These are phyloP conservation scores for Didymella keratinophila DNA, from an alignment of 2,329 filamentous ascomycete genomes.

Conservation along the genomic window DNA sequence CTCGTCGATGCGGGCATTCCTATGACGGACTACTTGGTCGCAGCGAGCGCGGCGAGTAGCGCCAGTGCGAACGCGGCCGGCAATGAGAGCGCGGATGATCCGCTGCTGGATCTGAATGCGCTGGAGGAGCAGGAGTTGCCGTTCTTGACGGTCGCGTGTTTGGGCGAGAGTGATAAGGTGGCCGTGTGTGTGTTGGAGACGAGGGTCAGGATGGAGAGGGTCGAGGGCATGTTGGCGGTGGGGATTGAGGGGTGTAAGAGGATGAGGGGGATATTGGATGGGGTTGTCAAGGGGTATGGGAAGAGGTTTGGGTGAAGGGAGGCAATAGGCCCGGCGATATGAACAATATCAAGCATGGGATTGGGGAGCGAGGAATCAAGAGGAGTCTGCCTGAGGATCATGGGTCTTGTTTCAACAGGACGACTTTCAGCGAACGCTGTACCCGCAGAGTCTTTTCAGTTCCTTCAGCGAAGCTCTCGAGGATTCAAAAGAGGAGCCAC, in stretches of 20 bases:
- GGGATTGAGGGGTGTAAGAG: constrained; percentile 91
- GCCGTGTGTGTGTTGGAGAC: constrained; percentile 86
- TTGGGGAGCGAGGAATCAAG: too few relatives aligned
- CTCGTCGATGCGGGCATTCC: constrained; percentile 94
- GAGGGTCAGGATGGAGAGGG: constrained; percentile 77
- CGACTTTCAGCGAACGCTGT: too few relatives aligned
- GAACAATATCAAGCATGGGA: too few relatives aligned
- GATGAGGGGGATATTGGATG: constrained; percentile 81
- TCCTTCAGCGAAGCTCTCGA: too few relatives aligned
- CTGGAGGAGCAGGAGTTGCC: constrained; percentile 89
- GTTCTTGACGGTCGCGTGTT: constrained; percentile 83
- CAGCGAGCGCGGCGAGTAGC: constrained; percentile 83
- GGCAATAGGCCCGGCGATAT: too few relatives aligned
- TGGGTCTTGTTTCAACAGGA: too few relatives aligned
- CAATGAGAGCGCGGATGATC: constrained; percentile 75
- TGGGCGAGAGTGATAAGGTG: constrained; percentile 77
- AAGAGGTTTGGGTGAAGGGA: constrained; percentile 41
- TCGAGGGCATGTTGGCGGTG: constrained; percentile 93
- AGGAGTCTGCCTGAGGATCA: too few relatives aligned
- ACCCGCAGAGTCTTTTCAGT: too few relatives aligned
- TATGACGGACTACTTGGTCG: constrained; percentile 89
- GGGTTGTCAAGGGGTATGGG: constrained; percentile 65
- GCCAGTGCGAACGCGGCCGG: constrained; percentile 59
- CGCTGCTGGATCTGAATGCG: constrained; percentile 79
- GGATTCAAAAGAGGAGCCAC: too few relatives aligned